A percentile compares a stretch with the other conserved stretches of the same genome.
Conservation (phyloP, 768 basidiomycete genomes). For the Collybia sp. region DNA sequence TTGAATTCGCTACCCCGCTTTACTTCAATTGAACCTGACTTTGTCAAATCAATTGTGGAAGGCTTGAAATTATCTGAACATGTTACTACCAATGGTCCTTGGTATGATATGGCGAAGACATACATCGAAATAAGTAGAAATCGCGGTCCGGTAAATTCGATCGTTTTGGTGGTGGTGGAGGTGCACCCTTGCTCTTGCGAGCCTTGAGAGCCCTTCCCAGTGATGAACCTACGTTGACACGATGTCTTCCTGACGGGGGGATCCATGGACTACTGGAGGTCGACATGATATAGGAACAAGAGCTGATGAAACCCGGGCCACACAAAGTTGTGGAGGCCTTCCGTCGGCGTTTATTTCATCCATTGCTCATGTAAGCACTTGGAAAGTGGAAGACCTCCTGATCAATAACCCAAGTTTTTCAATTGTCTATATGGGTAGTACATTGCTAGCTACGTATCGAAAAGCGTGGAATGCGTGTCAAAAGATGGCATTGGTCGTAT, state of each 20-base stretch:
- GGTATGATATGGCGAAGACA: slow-evolving; percentile 19
- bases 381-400: no score
- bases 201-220: slow-evolving; percentile 64
- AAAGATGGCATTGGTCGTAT: no score
- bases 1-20: slow-evolving; percentile 48
- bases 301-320: not conserved
- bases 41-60: slow-evolving; percentile 59
- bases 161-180: slow-evolving; percentile 31
- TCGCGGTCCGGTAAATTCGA: slow-evolving; percentile 56
- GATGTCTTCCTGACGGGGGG: slow-evolving; percentile 53
- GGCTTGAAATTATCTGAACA: slow-evolving; percentile 72
- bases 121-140: slow-evolving; percentile 78
- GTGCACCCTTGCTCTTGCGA: slow-evolving; percentile 56
- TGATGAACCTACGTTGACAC: slow-evolving; percentile 58
- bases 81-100: not conserved
- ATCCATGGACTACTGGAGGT: slow-evolving; percentile 45
- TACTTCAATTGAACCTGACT: slow-evolving; percentile 62
- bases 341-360: not conserved
- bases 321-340: not conserved
- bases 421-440: no score
- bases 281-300: slow-evolving; percentile 31
- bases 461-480: no score
- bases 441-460: no score
- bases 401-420: no score
- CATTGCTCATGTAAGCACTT: no score